Conservation (phyloP, 1,284 basidiomycete genomes). For the Ganoderma sp. region DNA sequence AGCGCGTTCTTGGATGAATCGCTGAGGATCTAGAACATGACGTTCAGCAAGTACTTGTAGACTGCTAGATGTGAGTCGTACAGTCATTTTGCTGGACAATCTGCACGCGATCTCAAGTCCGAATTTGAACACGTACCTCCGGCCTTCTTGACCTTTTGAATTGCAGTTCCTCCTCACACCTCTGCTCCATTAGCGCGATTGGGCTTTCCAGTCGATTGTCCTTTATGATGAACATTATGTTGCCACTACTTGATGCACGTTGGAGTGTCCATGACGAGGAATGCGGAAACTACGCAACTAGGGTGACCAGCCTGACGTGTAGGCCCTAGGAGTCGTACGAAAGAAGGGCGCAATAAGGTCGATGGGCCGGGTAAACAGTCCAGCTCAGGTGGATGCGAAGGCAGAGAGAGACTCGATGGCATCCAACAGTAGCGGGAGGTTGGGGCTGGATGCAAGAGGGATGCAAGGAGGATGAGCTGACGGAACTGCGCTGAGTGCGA, state of each 20-base stretch:
- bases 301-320: too few relatives aligned
- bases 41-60: too few relatives aligned
- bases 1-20: constrained; percentile 93
- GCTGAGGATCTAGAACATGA: constrained; percentile 65
- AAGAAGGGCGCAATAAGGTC: too few relatives aligned
- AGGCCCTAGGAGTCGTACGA: background rate
- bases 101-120: too few relatives aligned
- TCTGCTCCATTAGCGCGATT: constrained; percentile 73
- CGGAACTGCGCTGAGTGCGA: background rate
- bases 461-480: background rate
- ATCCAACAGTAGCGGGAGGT: too few relatives aligned
- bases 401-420: background rate
- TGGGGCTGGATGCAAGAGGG: too few relatives aligned
- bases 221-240: constrained; percentile 91
- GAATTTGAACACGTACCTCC: too few relatives aligned
- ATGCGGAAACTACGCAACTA: constrained; percentile 80
- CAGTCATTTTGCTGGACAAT: too few relatives aligned
- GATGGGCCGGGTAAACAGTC: too few relatives aligned
- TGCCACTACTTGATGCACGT: constrained; percentile 92
- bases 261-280: constrained; percentile 88
- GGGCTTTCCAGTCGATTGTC: constrained; percentile 62
- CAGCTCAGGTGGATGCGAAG: background rate
- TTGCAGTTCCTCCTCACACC: constrained; percentile 35
- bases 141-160: too few relatives aligned
- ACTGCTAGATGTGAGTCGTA: too few relatives aligned